Base-by-base conservation (phyloP, 192 early-diverging fungal genomes). In the Backusella circina region DNA sequence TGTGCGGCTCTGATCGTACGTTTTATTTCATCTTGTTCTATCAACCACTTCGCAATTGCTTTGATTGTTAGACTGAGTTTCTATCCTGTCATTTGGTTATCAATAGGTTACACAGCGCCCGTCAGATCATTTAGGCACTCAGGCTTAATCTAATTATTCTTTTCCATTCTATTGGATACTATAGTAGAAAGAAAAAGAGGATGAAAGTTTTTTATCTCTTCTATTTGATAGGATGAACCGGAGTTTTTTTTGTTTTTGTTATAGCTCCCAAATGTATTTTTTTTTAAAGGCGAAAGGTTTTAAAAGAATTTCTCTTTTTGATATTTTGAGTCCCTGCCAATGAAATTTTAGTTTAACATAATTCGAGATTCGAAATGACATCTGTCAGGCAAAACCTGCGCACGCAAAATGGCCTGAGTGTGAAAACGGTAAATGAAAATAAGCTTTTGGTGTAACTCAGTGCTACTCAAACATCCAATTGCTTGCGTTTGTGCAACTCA, bases 351-450 rank as follows among this genome's bases (percentile, higher is more conserved):
- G 54, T 61, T 61, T 61, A 61, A 61, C 26, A 26, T 28, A 28
- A 61, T 26, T 61, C 10, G 9, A 61, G 54, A 30, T 61, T 47
- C 54, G 23, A 61, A 61, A 61, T 61, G 54, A 61, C 23, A 61
- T 61, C 54, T 61, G 54, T 61, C 54, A 61, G 10, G 23, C 54
- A 61, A 61, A 61, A 61, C 54, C 54, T 61, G 54, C 54, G 44
- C 23, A 61, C 54, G 12, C 21, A 28, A 61, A 61, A 57, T 4
- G 5, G 12, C 23, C 23, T 61, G 54, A 28, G 54, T 61, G 26
- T 61, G 26, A 61, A 61, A 28, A 10, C 54, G 54, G 54, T 4
- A 12, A 28, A 13, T 28, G 23, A 61, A 61, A 61, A 61, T 61
- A 61, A 61, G 23, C 54, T 61, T 21, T 61, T 3, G 12, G 54